Evolutionary conservation across 768 basidiomycete genomes (phyloP), one percentile per base, ranked within the genome.

Genomic region (Phanerochaete sordida): DNA sequence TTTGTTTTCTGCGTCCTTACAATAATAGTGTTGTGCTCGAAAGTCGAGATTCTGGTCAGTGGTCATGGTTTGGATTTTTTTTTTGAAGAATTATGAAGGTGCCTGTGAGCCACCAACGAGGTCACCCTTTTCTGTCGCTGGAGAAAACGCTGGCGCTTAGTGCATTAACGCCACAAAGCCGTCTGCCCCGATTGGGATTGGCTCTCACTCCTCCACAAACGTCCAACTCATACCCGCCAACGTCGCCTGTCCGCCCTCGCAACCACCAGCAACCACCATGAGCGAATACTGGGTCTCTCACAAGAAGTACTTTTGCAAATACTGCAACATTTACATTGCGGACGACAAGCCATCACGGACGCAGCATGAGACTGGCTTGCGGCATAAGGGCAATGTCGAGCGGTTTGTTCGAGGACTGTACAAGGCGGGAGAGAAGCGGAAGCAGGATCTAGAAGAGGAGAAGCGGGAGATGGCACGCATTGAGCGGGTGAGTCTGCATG

Each of bases 251-350:
- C 50, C 50, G 13, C 5, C n/a, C n/a, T 31, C 28, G 28, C 28
- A 21, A 19, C 47, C 16, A 6, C 48, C 16, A 26, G 3, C 6
- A 50, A 35, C 33, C 27, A n/a, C n/a, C 71, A 95, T 94, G 93
- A 87, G 86, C 65, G 93, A 95, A 72, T 95, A 89, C 72, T 95
- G 93, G 93, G 88, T 95, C 63, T 92, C 92, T 26, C 86, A 91
- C 72, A 94, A 95, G 75, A 89, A 86, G 66, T 96, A 95, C 75
- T 90, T 84, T 71, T 97, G 95, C 86, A 94, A 95, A 72, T 98
- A 98, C 79, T 98, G 97, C 78, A 91, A 94, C 53, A 94, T 93
- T 63, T 98, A 88, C 77, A 98, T 99, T 62, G 84, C 94, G 55
- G 97, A 99, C 76, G 96, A 99, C 79, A 93, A 80, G 11, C 90